A percentile compares a stretch with the other conserved stretches of the same genome.
These are phyloP conservation scores for Grosmannia huntii DNA, from an alignment of 2,329 filamentous ascomycete species.

Conservation along the genomic window DNA sequence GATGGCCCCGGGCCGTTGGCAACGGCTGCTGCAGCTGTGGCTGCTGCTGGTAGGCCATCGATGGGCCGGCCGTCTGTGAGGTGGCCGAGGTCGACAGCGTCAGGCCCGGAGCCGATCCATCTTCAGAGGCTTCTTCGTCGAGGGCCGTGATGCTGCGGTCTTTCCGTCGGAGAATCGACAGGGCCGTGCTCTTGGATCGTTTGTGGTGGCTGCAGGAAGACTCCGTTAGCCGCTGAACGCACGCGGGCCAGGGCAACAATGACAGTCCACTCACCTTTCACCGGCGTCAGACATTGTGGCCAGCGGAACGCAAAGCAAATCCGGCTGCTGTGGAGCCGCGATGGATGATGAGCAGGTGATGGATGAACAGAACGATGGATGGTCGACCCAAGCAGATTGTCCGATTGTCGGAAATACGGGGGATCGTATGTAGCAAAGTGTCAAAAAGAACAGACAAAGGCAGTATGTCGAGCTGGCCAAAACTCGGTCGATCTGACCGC, in stretches of 20 bases:
- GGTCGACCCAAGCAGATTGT: background rate
- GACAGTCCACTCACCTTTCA: slow-evolving; percentile 14
- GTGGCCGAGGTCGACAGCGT: slow-evolving; percentile 17
- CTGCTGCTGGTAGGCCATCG: slow-evolving; percentile 9
- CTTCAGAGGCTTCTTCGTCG: slow-evolving; percentile 33
- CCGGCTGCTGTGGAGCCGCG: background rate
- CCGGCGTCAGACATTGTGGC: slow-evolving; percentile 19
- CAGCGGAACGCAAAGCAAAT: background rate
- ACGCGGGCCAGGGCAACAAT: background rate
- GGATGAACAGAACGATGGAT: background rate
- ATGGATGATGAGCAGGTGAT: too few relatives aligned
- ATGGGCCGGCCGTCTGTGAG: background rate
- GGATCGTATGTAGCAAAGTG: background rate
- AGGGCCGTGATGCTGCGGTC: slow-evolving; percentile 27
- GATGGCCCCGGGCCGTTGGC: slow-evolving; percentile 27
- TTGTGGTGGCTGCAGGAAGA: slow-evolving; percentile 25
- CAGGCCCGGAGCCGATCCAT: slow-evolving; percentile 23
- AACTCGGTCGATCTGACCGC: background rate
- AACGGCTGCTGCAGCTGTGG: slow-evolving; percentile 11
- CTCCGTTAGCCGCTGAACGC: background rate
- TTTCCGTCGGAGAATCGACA: slow-evolving; percentile 42
- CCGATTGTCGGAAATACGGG: background rate
- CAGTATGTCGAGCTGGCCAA: background rate
- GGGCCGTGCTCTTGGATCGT: slow-evolving; percentile 40
- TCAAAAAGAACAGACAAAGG: background rate